Evolutionary conservation across 2,329 filamentous ascomycete genomes (phyloP), one percentile per base, ranked within the genome.

Genomic region (Dactylellina leptospora): DNA sequence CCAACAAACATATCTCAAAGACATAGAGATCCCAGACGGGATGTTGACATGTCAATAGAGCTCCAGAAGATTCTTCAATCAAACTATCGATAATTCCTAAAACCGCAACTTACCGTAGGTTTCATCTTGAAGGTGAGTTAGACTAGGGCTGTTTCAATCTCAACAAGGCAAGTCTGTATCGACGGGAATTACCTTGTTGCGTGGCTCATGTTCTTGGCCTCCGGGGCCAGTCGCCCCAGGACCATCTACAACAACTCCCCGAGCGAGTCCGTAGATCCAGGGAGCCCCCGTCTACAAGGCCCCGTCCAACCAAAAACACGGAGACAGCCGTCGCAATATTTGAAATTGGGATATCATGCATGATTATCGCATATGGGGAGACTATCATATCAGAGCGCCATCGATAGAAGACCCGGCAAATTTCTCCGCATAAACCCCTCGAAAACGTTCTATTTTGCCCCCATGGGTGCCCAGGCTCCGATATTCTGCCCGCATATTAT

Each of bases 321-420:
- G 51, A 51, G 44, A 58, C 18, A 50, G 25, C 61, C 51, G 53
- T 66, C 61, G 61, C 61, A 66, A 66, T 66, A 58, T 58, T 36
- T 66, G 44, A 58, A 66, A 58, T 66, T 36, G 23, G n/a, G 22
- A 27, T 48, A 33, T 44, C 23, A 58, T 51, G 51, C 51, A 66
- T 42, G 51, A 64, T 25, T 47, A 64, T 47, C 51, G 20, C 28
- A 40, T 27, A 45, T 66, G 51, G 61, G 51, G 16, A 51, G 30
- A 66, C 61, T 66, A 66, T 66, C 61, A 58, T 58, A 66, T 66
- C 61, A 66, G 20, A 42, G 38, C 16, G 44, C 44, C 27, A 30
- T 56, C 28, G 28, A 42, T 55, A 38, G 44, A 40, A n/a, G 36
- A 22, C 27, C 25, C 30, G 27, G 48, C 22, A 22, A 18, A n/a